Evolutionary conservation across 2,329 filamentous ascomycete species (phyloP).

Genomic region (Paracoccidioides brasiliensis): DNA sequence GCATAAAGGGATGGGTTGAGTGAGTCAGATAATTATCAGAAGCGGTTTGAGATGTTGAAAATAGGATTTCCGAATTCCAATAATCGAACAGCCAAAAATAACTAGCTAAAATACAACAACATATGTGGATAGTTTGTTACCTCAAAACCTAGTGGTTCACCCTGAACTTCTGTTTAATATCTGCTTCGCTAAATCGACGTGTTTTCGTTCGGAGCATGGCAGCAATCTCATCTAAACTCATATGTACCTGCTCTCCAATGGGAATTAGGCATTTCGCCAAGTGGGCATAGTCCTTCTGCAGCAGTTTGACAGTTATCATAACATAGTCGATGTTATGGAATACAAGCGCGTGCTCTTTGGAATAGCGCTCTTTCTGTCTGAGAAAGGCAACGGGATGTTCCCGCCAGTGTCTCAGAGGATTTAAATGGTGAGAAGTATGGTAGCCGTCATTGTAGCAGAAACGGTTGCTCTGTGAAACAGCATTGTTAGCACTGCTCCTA

Average conservation of each 20-base stretch:
- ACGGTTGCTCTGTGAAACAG: constrained; percentile 51
- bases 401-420: constrained; percentile 67
- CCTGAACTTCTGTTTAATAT: constrained; percentile 46
- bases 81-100: too few species aligned
- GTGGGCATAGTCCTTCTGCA: constrained; percentile 58
- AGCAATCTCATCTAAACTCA: constrained; percentile 51
- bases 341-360: constrained; percentile 54
- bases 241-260: constrained; percentile 55
- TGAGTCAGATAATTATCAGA: too few species aligned
- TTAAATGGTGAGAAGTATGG: constrained; percentile 68
- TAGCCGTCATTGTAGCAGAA: constrained; percentile 76
- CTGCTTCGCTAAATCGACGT: constrained; percentile 50
- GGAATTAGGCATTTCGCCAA: constrained; percentile 61
- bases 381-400: constrained; percentile 65
- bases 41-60: too few species aligned
- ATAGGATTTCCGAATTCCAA: too few species aligned
- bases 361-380: constrained; percentile 53
- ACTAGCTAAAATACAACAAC: too few species aligned
- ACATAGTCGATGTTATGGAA: constrained; percentile 74
- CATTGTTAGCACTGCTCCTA: background rate
- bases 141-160: background rate
- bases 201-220: constrained; percentile 53
- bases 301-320: constrained; percentile 55
- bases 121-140: too few species aligned
- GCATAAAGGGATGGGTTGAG: too few species aligned